Base-by-base conservation (phyloP, 768 basidiomycete genomes). In the Boletus rubropictus region DNA sequence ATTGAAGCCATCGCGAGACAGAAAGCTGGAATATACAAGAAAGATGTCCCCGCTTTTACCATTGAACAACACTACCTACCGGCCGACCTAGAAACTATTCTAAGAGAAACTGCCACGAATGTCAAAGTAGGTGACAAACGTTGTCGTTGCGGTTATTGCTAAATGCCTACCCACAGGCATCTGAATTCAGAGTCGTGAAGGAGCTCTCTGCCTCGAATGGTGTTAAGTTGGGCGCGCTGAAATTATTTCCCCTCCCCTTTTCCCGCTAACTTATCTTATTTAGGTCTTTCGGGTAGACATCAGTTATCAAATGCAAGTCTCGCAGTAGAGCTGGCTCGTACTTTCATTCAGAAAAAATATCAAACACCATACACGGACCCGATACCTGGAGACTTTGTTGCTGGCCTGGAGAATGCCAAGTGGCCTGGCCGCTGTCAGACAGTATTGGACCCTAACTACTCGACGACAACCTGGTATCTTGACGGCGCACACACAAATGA, bases 401-500 rank as follows among this genome's bases (percentile, higher is more conserved):
- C 69, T 17, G 93, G 86, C 3, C 71, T 98, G 18, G 67, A 79
- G 56, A 67, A 73, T 17, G 76, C 92, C 4, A 79, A 72, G 50
- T 99, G 96, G 95, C 94, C 96, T 9, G 96, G 95, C 11, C 80
- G 96, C 37, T 99, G 96, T 63, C 96, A 99, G 68, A 78, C 77
- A 8, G 79, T 95, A 11, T 39, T 47, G 9, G 92, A 94, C 59
- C 82, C 82, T 1, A 60, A 54, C 14, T 61, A 77, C 32, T 41
- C 66, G 2, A 58, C 65, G 14, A 73, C 78, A 7, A 86, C 79
- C 3, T 98, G 96, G 96, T 90, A 83, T 65, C 70, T 99, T 11
- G 96, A 98, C 61, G 96, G 96, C 1, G 94, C 96, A 10, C 96
- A 99, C 64, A 99, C 96, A 0, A 68, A 78, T 11, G 96, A 98